Evolutionary conservation across 768 basidiomycete species (phyloP).

Genomic region (Hydnum rufescens): DNA sequence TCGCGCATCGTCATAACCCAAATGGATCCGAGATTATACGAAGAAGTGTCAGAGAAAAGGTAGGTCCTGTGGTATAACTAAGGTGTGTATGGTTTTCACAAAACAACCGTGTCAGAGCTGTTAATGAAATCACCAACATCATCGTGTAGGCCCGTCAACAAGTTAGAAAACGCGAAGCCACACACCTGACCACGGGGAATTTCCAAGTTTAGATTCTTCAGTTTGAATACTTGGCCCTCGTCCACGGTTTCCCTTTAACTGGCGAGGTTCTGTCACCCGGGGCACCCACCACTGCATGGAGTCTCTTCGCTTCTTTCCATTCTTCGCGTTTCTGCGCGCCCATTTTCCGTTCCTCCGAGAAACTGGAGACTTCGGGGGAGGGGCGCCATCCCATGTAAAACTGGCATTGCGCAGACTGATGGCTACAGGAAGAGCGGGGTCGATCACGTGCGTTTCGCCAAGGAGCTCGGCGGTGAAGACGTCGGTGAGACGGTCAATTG

Average conservation of each 20-base stretch:
- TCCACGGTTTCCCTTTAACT: conserved; percentile 11
- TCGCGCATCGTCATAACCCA: conserved; percentile 3
- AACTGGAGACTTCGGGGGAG: conserved; percentile 7
- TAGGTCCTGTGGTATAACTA: conserved; percentile 18
- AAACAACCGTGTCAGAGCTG: not conserved
- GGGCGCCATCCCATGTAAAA: conserved; percentile 75
- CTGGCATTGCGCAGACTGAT: conserved; percentile 40
- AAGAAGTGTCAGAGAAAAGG: conserved; percentile 3
- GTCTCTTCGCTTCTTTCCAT: conserved; percentile 12
- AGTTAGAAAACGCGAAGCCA: not conserved
- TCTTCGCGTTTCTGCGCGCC: conserved; percentile 11
- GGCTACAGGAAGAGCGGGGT: conserved; percentile 38
- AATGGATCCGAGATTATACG: conserved; percentile 7
- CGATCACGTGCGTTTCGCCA: conserved; percentile 33
- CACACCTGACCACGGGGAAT: conserved; percentile 26
- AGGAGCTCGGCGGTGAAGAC: conserved; percentile 74
- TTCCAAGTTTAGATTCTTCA: conserved; percentile 40
- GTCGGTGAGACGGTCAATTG: conserved; percentile 46
- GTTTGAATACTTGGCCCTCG: conserved; percentile 33
- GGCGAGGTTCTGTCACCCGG: conserved; percentile 16
- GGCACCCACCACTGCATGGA: conserved; percentile 7
- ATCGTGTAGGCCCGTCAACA: not conserved
- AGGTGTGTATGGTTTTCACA: conserved; percentile 13
- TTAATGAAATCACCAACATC: not conserved
- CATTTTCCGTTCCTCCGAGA: conserved; percentile 1